Percentiles rank a stretch among this genome's conserved stretches.
Conservation (phyloP, 495 filamentous ascomycete genomes). For the Tuber borchii region DNA sequence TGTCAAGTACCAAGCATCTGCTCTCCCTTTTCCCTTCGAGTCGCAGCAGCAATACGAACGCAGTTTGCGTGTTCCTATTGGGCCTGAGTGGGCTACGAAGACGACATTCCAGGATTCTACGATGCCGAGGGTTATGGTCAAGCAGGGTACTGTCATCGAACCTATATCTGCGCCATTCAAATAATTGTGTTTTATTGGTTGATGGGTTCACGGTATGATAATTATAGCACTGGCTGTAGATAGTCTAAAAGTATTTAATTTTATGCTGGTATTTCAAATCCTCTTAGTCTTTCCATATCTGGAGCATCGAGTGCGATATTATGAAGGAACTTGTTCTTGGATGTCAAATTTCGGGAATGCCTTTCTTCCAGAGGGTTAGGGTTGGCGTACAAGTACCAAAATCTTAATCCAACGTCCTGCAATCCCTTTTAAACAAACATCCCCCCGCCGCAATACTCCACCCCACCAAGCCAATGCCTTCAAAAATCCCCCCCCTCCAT, state of each 20-base stretch:
- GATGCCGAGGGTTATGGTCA: constrained; percentile 85
- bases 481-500: background rate
- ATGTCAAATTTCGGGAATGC: background rate
- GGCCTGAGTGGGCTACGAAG: constrained; percentile 93
- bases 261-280: background rate
- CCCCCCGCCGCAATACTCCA: background rate
- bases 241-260: background rate
- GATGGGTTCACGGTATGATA: background rate
- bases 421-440: background rate
- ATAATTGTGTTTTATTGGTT: constrained; percentile 10
- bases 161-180: constrained; percentile 57
- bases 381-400: background rate
- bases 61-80: constrained; percentile 75
- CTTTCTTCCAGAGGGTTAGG: background rate
- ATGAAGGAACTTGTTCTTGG: background rate
- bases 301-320: background rate
- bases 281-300: background rate
- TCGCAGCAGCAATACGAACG: constrained; percentile 83
- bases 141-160: constrained; percentile 75
- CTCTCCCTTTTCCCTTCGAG: constrained; percentile 82
- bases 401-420: background rate
- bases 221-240: background rate
- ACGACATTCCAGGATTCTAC: constrained; percentile 81
- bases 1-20: constrained; percentile 72
- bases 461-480: background rate